A percentile compares a stretch with the other conserved stretches of the same genome.
Conservation (phyloP, 1,284 basidiomycete species). For the Dichomitus squalens region DNA sequence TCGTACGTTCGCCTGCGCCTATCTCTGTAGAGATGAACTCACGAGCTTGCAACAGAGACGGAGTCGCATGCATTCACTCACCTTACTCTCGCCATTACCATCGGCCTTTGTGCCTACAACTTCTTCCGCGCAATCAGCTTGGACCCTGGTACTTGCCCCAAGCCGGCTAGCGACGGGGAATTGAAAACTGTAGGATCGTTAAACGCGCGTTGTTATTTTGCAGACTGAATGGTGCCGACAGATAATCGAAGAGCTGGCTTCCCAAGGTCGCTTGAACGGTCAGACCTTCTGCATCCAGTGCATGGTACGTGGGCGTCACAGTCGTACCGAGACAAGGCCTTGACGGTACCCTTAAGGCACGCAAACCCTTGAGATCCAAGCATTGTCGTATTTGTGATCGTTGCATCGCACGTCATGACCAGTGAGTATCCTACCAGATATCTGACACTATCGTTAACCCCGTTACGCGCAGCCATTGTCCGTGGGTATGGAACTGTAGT, state of each 20-base stretch:
- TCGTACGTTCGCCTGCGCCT: conserved; percentile 45
- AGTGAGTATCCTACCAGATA: conserved; percentile 56
- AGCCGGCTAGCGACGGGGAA: conserved; percentile 78
- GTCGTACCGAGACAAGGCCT: too few species aligned
- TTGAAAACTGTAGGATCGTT: conserved; percentile 69
- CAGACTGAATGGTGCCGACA: conserved; percentile 32
- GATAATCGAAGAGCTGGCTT: conserved; percentile 90
- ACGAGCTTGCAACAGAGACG: conserved; percentile 50
- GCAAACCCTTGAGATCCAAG: conserved; percentile 92
- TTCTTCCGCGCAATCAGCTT: conserved; percentile 89
- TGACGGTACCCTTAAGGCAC: conserved; percentile 50
- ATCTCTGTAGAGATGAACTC: neutral
- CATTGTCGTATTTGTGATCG: conserved; percentile 93
- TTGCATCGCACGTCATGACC: conserved; percentile 89
- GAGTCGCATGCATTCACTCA: conserved; percentile 78
- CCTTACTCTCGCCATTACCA: conserved; percentile 71
- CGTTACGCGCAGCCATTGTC: conserved; percentile 75
- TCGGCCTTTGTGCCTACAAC: conserved; percentile 81
- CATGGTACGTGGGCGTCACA: conserved; percentile 55
- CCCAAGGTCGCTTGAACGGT: conserved; percentile 87
- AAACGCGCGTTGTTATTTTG: neutral
- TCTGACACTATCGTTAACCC: neutral
- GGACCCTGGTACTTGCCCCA: conserved; percentile 90
- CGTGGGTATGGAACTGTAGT: conserved; percentile 99
- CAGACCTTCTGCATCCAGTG: conserved; percentile 96